Conservation (phyloP, 23 red algal species). For the Pyropia yezoensis region DNA sequence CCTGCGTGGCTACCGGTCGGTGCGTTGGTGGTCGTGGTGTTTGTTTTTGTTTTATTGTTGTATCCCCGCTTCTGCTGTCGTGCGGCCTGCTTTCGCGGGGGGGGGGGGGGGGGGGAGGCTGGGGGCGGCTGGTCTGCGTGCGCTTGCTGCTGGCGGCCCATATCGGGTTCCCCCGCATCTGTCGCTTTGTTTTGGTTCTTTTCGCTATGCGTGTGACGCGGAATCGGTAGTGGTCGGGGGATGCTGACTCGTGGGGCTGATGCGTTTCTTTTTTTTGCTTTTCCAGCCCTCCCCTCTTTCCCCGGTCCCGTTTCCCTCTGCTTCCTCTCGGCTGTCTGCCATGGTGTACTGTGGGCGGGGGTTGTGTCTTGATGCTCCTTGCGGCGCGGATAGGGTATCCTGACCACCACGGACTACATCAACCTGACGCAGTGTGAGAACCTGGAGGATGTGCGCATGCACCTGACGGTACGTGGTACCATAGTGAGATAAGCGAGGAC, state of each 20-base stretch:
- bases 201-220: too few relatives aligned
- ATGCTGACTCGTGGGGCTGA: too few relatives aligned
- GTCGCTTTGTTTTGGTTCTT: too few relatives aligned
- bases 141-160: too few relatives aligned
- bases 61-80: not conserved
- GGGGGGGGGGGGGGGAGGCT: too few relatives aligned
- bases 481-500: too few relatives aligned
- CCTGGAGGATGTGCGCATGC: conserved; percentile 92
- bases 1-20: conserved; percentile 75
- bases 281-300: not conserved
- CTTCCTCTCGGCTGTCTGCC: not conserved
- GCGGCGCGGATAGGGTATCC: conserved; percentile 44
- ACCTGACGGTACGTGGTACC: conserved; percentile 57
- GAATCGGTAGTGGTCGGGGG: too few relatives aligned
- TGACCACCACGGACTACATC: conserved; percentile 70
- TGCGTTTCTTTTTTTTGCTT: not conserved
- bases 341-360: not conserved
- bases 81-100: too few relatives aligned
- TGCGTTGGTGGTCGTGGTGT: conserved; percentile 5
- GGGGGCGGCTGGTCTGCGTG: not conserved
- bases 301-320: not conserved
- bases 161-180: too few relatives aligned
- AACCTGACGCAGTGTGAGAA: conserved; percentile 91
- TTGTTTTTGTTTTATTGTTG: not conserved
- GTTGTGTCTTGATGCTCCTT: not conserved